A percentile compares a stretch with the other conserved stretches of the same genome.
Evolutionary conservation across 139 green algal species (phyloP).

Genomic region (Tetratostichococcus sp.): DNA sequence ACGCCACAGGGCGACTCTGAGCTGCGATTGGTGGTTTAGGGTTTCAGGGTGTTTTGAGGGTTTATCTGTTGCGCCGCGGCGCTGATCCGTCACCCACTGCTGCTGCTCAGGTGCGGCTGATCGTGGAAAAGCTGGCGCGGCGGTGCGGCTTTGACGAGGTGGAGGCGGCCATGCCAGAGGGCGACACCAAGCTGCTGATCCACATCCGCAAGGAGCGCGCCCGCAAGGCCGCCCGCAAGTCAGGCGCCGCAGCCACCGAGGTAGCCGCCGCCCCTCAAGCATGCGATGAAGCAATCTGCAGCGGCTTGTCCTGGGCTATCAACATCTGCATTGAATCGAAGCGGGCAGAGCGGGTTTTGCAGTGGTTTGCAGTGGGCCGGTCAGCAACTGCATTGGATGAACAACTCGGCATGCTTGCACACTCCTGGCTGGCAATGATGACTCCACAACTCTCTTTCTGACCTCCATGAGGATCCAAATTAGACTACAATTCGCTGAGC

Average conservation of each 20-base stretch:
- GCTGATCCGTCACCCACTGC: too few relatives aligned
- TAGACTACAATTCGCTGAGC: slow-evolving; percentile 2
- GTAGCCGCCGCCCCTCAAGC: slow-evolving; percentile 21
- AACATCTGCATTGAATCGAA: too few relatives aligned
- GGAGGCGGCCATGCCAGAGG: slow-evolving; percentile 61
- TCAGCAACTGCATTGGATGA: too few relatives aligned
- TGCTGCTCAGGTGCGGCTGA: slow-evolving; percentile 72
- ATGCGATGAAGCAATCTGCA: too few relatives aligned
- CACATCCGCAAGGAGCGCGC: slow-evolving; percentile 83
- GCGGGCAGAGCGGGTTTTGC: too few relatives aligned
- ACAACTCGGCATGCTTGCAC: too few relatives aligned
- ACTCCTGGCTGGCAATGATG: not conserved
- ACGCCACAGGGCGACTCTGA: too few relatives aligned
- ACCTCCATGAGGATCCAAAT: not conserved
- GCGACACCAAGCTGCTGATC: slow-evolving; percentile 70
- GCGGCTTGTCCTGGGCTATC: too few relatives aligned
- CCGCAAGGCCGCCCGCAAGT: slow-evolving; percentile 48
- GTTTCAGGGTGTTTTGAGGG: too few relatives aligned
- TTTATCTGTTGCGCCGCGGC: too few relatives aligned
- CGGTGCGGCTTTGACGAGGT: slow-evolving; percentile 84
- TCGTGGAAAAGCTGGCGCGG: slow-evolving; percentile 85
- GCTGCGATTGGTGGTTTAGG: too few relatives aligned
- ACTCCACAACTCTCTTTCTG: not conserved
- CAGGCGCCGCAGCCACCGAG: slow-evolving; percentile 3
- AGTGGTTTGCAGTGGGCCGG: too few relatives aligned